Evolutionary conservation across 108 stramenopile genomes (phyloP).

Genomic region (Hondaea fermentalgiana): DNA sequence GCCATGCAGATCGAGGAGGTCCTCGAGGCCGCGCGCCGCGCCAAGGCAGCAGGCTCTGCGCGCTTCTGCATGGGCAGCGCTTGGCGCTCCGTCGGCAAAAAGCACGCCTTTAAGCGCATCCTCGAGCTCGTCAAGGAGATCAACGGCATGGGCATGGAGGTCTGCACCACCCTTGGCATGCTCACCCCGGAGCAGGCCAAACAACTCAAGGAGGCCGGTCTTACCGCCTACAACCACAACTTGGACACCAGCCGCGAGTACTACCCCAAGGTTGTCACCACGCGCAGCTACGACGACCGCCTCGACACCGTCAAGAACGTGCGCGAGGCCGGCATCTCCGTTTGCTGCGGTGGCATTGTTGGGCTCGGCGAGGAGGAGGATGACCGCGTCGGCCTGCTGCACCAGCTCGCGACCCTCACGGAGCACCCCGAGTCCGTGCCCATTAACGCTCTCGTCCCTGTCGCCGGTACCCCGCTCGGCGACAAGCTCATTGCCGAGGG

Average conservation of each 20-base stretch:
- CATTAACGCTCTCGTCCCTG: constrained; percentile 85
- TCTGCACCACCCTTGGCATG: constrained; percentile 94
- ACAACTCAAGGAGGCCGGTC: constrained; percentile 89
- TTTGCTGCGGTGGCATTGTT: constrained; percentile 94
- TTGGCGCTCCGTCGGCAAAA: constrained; percentile 94
- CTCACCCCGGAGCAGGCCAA: constrained; percentile 82
- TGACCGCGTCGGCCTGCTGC: constrained; percentile 85
- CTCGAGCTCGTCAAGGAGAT: constrained; percentile 86
- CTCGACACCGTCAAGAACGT: constrained; percentile 88
- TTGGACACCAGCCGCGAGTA: constrained; percentile 89
- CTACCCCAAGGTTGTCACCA: constrained; percentile 87
- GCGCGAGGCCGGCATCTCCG: constrained; percentile 86
- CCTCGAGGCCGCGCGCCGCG: constrained; percentile 75
- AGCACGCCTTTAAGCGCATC: constrained; percentile 90
- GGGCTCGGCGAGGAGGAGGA: constrained; percentile 83
- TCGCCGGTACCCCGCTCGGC: constrained; percentile 79
- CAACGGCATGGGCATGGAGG: constrained; percentile 78
- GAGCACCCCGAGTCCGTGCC: constrained; percentile 94
- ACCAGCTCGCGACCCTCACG: constrained; percentile 80
- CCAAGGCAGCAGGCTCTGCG: constrained; percentile 92
- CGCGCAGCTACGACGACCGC: constrained; percentile 87
- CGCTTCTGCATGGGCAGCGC: constrained; percentile 97
- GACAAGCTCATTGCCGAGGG: constrained; percentile 56
- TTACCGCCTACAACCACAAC: constrained; percentile 96
- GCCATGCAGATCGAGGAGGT: constrained; percentile 90